phyloP scores from a whole-genome alignment of 2,329 filamentous ascomycete species.

The Cytospora schulzeri region DNA sequence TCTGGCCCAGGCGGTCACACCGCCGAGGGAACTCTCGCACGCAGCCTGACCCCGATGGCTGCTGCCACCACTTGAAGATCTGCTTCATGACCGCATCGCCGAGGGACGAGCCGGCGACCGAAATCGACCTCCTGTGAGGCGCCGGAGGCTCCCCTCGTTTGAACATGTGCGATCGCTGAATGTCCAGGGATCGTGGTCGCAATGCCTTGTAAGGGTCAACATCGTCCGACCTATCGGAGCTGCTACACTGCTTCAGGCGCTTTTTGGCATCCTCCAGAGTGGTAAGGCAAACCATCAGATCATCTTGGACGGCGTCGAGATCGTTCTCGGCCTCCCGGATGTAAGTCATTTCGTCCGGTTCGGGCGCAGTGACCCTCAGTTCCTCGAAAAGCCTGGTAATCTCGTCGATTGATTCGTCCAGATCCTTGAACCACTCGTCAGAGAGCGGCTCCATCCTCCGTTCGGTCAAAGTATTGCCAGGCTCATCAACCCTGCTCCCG shows the following conservation, averaged over 20 bases:
- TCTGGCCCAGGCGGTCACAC: not conserved
- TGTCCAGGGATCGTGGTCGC: conserved; percentile 5
- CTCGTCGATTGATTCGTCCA: conserved; percentile 21
- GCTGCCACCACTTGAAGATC: conserved; percentile 7
- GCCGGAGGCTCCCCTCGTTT: too few species aligned
- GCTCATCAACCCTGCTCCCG: too few species aligned
- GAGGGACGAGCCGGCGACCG: not conserved
- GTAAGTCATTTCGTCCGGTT: conserved; percentile 7
- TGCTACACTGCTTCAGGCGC: not conserved
- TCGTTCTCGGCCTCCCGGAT: conserved; percentile 6
- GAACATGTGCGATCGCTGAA: not conserved
- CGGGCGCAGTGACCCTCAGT: conserved; percentile 10
- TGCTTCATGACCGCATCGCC: conserved; percentile 15
- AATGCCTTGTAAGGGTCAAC: not conserved
- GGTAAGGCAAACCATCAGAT: conserved; percentile 11
- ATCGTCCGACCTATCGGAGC: not conserved
- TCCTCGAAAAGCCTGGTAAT: conserved; percentile 23
- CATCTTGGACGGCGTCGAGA: conserved; percentile 11
- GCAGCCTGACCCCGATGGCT: conserved; percentile 1
- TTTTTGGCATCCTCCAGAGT: conserved; percentile 1
- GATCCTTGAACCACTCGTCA: conserved; percentile 22
- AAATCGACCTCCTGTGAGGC: not conserved
- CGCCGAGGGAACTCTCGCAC: not conserved
- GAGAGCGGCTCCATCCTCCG: conserved; percentile 8
- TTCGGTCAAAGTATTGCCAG: not conserved